These are phyloP conservation scores for Phialophora verrucosa DNA, from an alignment of 2,329 filamentous ascomycete genomes.

Conservation along the genomic window DNA sequence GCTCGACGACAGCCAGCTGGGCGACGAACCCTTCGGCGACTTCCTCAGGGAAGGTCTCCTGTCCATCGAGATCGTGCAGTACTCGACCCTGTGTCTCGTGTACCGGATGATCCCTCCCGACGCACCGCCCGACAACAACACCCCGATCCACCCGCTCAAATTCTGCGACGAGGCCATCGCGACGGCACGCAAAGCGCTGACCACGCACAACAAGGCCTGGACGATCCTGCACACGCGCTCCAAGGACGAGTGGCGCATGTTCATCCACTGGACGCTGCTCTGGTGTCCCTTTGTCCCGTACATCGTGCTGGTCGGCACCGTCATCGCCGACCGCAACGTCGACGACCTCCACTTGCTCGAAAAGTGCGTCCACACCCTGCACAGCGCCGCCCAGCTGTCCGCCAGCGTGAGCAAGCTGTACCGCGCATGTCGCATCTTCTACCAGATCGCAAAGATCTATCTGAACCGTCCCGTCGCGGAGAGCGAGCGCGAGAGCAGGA, in stretches of 20 bases:
- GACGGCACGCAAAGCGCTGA: slow-evolving; percentile 57
- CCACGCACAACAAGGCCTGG: slow-evolving; percentile 23
- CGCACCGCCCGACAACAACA: no score
- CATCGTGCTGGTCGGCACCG: slow-evolving; percentile 59
- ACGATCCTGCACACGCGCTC: slow-evolving; percentile 33
- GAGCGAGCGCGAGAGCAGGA: not conserved
- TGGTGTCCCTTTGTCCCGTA: slow-evolving; percentile 65
- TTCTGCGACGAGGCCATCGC: slow-evolving; percentile 59
- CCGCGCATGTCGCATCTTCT: slow-evolving; percentile 29
- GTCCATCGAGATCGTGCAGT: slow-evolving; percentile 56
- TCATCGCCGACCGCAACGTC: slow-evolving; percentile 28
- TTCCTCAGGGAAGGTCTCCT: slow-evolving; percentile 10
- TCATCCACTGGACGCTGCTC: slow-evolving; percentile 56
- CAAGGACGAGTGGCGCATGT: slow-evolving; percentile 25
- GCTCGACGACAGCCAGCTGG: slow-evolving; percentile 13
- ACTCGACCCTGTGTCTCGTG: slow-evolving; percentile 58
- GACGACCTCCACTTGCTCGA: slow-evolving; percentile 34
- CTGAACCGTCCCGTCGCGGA: slow-evolving; percentile 7
- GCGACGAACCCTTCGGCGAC: not conserved
- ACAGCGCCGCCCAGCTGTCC: slow-evolving; percentile 23
- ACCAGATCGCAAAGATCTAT: slow-evolving; percentile 28
- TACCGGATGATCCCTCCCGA: slow-evolving; percentile 57
- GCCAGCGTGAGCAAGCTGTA: slow-evolving; percentile 29
- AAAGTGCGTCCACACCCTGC: slow-evolving; percentile 39
- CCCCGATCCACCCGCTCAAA: slow-evolving; percentile 44